A percentile compares a stretch with the other conserved stretches of the same genome.
These are phyloP conservation scores for Gossypium anomalum DNA, from an alignment of 345 rosid species.

Conservation along the genomic window DNA sequence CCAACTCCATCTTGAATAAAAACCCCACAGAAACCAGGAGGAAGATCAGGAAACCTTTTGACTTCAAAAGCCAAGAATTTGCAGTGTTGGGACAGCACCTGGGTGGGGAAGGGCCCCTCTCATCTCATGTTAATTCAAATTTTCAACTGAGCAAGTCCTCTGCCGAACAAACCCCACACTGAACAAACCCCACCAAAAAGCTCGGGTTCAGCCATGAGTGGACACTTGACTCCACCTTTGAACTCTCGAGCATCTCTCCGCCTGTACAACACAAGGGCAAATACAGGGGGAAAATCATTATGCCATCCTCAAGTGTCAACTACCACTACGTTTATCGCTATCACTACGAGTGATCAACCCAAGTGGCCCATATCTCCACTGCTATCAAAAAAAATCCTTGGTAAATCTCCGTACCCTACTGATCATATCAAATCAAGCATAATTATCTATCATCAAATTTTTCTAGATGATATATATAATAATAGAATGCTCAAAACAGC, in stretches of 20 bases:
- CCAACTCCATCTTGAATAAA: constrained; percentile 11
- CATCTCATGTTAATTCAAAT: constrained; percentile 34
- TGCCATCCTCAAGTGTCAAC: constrained; percentile 53
- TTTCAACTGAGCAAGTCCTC: constrained; percentile 33
- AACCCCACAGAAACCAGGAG: constrained; percentile 2
- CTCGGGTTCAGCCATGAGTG: constrained; percentile 47
- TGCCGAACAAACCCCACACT: constrained; percentile 32
- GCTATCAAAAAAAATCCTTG: constrained; percentile 28
- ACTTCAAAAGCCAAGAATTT: constrained; percentile 31
- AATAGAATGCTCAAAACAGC: constrained; percentile 14
- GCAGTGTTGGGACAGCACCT: constrained; percentile 21
- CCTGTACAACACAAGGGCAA: constrained; percentile 69
- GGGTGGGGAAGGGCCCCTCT: constrained; percentile 27
- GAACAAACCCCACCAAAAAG: constrained; percentile 38
- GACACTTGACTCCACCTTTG: constrained; percentile 48
- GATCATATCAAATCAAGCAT: constrained; percentile 32
- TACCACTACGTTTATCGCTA: constrained; percentile 61
- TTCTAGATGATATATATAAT: constrained; percentile 17
- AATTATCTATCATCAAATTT: constrained; percentile 18
- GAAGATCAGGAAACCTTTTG: neutral
- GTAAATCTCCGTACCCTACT: constrained; percentile 31
- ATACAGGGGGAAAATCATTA: constrained; percentile 72
- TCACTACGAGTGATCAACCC: constrained; percentile 37
- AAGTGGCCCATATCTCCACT: constrained; percentile 37
- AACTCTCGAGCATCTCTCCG: constrained; percentile 54